phyloP scores from a whole-genome alignment of 1,139 yeast genomes.

The Debaryomycetaceae sp. region DNA sequence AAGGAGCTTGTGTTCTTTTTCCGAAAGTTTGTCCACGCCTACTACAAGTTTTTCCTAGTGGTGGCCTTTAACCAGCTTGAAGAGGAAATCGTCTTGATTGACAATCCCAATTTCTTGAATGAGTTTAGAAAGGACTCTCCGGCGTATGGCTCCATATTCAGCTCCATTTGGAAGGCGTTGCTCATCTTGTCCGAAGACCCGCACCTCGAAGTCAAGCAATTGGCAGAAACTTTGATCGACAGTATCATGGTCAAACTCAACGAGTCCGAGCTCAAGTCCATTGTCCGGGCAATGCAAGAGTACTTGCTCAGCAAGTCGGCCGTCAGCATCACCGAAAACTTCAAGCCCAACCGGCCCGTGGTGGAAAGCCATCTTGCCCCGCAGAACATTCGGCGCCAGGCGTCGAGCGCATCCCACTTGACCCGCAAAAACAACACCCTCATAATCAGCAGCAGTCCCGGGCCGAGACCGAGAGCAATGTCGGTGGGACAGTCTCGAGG shows the following conservation, averaged over 20 bases:
- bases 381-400: conserved; percentile 17
- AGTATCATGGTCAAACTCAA: conserved; percentile 56
- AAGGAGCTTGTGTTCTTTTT: conserved; percentile 74
- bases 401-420: conserved; percentile 22
- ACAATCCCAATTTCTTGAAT: conserved; percentile 47
- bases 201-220: conserved; percentile 64
- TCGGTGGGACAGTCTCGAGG: conserved; percentile 8
- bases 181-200: conserved; percentile 84
- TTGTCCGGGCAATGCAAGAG: conserved; percentile 56
- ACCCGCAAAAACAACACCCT: conserved; percentile 19
- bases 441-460: conserved; percentile 18
- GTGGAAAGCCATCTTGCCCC: conserved; percentile 16
- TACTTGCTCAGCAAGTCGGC: conserved; percentile 45
- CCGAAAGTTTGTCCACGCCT: conserved; percentile 61
- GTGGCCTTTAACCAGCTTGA: conserved; percentile 82
- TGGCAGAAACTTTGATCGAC: conserved; percentile 71
- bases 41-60: conserved; percentile 67
- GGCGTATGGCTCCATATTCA: conserved; percentile 78
- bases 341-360: conserved; percentile 25
- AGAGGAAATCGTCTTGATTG: conserved; percentile 64
- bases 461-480: conserved; percentile 20
- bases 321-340: conserved; percentile 29
- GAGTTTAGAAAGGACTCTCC: conserved; percentile 55
- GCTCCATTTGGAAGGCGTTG: conserved; percentile 80
- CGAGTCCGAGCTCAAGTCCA: conserved; percentile 54